Evolutionary conservation across 345 rosid genomes (phyloP).

Genomic region (Mallotus nudiflorus): DNA sequence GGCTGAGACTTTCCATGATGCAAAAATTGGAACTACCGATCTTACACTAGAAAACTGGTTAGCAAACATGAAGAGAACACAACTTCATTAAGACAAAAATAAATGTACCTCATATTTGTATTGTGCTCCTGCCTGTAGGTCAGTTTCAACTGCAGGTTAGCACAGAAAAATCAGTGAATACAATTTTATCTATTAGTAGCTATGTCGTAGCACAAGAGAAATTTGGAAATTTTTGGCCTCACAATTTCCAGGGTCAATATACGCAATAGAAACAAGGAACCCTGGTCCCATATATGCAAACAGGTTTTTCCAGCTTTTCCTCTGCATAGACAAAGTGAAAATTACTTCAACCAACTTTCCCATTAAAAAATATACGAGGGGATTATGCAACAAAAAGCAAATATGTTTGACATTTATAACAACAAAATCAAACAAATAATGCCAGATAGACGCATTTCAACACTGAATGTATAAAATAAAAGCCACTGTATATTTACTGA

Average conservation of each 20-base stretch:
- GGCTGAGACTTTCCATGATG: background rate
- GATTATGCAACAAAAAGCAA: background rate
- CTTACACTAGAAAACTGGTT: background rate
- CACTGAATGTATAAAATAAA: background rate
- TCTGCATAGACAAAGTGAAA: constrained; percentile 45
- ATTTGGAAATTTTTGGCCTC: constrained; percentile 28
- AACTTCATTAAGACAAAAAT: constrained; percentile 7
- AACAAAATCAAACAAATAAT: background rate
- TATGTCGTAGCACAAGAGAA: background rate
- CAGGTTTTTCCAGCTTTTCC: constrained; percentile 85
- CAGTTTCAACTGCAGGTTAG: constrained; percentile 82
- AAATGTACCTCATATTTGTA: constrained; percentile 75
- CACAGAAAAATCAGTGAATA: constrained; percentile 22
- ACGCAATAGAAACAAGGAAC: constrained; percentile 92
- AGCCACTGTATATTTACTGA: background rate
- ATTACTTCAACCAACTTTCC: background rate
- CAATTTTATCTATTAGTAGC: background rate
- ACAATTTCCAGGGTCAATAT: constrained; percentile 98
- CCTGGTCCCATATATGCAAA: constrained; percentile 95
- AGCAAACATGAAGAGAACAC: background rate
- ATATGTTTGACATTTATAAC: background rate
- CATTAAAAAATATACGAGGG: background rate
- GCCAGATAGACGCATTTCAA: background rate
- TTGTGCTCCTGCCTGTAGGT: constrained; percentile 87
- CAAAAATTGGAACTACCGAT: background rate